A percentile compares a stretch with the other conserved stretches of the same genome.
Conservation (phyloP, 257 asterid genomes). For the Osmanthus fragrans region DNA sequence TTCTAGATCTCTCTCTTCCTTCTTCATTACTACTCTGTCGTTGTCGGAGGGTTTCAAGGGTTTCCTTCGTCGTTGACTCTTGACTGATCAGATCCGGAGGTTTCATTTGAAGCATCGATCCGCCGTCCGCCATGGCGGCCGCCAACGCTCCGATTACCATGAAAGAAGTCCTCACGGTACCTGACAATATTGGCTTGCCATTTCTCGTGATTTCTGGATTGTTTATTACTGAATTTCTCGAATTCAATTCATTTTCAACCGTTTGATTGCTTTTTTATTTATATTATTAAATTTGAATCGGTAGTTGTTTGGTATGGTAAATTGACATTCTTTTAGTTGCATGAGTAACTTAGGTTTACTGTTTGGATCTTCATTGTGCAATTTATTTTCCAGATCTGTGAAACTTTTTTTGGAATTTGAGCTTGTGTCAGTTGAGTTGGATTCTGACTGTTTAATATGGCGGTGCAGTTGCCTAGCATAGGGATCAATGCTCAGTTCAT, state of each 20-base stretch:
- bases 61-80: constrained; percentile 37
- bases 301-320: constrained; percentile 28
- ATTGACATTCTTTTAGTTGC: constrained; percentile 21
- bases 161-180: constrained; percentile 95
- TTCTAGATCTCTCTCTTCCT: constrained; percentile 28
- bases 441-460: constrained; percentile 40
- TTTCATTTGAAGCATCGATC: constrained; percentile 44
- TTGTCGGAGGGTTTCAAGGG: constrained; percentile 46
- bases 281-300: constrained; percentile 11
- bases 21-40: constrained; percentile 21
- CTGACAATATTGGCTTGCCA: neutral
- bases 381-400: constrained; percentile 46
- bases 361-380: constrained; percentile 25
- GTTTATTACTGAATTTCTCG: constrained; percentile 6
- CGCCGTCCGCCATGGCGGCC: constrained; percentile 81
- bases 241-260: constrained; percentile 26
- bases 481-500: constrained; percentile 94
- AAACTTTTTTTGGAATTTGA: constrained; percentile 13
- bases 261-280: neutral
- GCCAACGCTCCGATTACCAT: constrained; percentile 98
- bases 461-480: constrained; percentile 81
- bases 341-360: neutral
- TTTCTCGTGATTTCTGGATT: neutral
- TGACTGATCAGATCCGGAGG: constrained; percentile 50
- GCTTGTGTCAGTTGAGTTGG: constrained; percentile 27